Evolutionary conservation across 2,329 filamentous ascomycete species (phyloP).

Genomic region (Fusarium luffae): DNA sequence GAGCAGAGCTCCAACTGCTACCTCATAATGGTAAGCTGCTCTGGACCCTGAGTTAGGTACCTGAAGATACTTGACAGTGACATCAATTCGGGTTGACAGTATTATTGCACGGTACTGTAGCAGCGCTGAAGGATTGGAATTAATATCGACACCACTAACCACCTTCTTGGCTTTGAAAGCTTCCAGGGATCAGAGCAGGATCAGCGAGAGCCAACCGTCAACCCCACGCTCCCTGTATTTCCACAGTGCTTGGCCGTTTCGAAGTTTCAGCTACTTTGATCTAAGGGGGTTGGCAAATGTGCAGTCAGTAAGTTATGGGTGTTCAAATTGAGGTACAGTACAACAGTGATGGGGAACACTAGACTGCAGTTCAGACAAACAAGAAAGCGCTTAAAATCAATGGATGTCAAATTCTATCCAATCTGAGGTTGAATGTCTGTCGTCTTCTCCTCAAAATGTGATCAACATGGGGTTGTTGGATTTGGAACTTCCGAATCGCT

Average conservation of each 20-base stretch:
- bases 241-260: slow-evolving; percentile 38
- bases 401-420: background rate
- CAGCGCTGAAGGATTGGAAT: slow-evolving; percentile 15
- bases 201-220: slow-evolving; percentile 44
- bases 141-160: slow-evolving; percentile 21
- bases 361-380: background rate
- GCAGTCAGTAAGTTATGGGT: background rate
- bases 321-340: background rate
- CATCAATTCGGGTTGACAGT: background rate
- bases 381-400: slow-evolving; percentile 14
- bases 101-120: background rate
- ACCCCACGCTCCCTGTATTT: slow-evolving; percentile 40
- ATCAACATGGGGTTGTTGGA: slow-evolving; percentile 8
- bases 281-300: background rate
- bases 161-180: slow-evolving; percentile 1
- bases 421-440: slow-evolving; percentile 1
- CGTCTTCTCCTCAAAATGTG: slow-evolving; percentile 3
- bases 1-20: background rate
- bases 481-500: slow-evolving; percentile 10
- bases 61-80: slow-evolving; percentile 28
- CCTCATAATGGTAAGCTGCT: background rate
- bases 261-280: slow-evolving; percentile 15
- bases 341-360: slow-evolving; percentile 1
- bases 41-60: slow-evolving; percentile 14
- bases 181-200: slow-evolving; percentile 25